These are phyloP conservation scores for Deinandra increscens DNA, from an alignment of 129 eudicot genomes.

Conservation along the genomic window DNA sequence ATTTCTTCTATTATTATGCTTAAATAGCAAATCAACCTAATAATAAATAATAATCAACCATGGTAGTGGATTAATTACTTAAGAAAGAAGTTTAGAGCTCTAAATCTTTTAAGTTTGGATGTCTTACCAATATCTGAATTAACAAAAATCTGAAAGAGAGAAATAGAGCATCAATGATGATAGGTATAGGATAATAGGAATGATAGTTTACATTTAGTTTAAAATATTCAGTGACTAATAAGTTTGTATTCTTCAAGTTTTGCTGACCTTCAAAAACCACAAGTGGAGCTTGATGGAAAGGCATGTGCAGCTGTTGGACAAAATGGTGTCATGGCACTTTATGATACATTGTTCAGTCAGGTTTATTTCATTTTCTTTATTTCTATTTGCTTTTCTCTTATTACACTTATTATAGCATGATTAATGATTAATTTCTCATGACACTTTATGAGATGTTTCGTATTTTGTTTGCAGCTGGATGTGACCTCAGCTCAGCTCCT, in stretches of 20 bases:
- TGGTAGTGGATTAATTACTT: background rate
- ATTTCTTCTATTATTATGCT: background rate
- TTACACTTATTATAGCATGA: too few species aligned
- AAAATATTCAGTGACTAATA: background rate
- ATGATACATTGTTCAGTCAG: slow-evolving; percentile 93
- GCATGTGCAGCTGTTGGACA: slow-evolving; percentile 99
- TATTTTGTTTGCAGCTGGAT: slow-evolving; percentile 59
- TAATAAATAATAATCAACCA: background rate
- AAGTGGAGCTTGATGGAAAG: slow-evolving; percentile 90
- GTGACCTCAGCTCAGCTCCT: slow-evolving; percentile 88
- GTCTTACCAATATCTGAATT: background rate
- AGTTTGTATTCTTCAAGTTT: slow-evolving; percentile 49
- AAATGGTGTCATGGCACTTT: slow-evolving; percentile 96
- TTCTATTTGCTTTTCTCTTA: too few species aligned
- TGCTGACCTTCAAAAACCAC: slow-evolving; percentile 95
- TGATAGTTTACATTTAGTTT: background rate
- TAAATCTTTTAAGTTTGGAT: background rate
- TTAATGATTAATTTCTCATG: too few species aligned
- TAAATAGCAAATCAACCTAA: slow-evolving; percentile 5
- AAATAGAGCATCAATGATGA: background rate
- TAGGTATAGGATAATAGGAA: background rate
- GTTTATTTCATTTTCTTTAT: slow-evolving; percentile 27
- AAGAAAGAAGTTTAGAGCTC: background rate
- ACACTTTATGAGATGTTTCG: slow-evolving; percentile 8
- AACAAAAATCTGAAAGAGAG: background rate